Evolutionary conservation across 169 alveolate species (phyloP).

Genomic region (Amoebophrya sp.): DNA sequence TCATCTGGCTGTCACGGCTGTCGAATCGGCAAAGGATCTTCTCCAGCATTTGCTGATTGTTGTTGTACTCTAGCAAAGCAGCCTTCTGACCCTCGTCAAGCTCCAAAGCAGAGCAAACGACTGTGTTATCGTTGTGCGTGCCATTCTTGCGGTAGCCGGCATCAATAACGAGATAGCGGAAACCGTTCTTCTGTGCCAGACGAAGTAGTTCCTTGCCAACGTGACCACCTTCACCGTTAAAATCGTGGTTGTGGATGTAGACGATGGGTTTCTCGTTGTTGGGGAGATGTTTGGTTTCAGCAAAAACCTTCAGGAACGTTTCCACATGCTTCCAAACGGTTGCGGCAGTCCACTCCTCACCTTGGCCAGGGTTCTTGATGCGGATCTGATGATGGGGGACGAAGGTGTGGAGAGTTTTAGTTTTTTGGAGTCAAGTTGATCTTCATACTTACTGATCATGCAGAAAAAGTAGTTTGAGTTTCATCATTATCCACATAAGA

Average conservation of each 20-base stretch:
- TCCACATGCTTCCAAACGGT: conserved; percentile 46
- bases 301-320: neutral
- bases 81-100: conserved; percentile 18
- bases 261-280: neutral
- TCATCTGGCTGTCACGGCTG: conserved; percentile 44
- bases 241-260: conserved; percentile 27
- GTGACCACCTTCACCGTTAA: neutral
- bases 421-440: too few relatives aligned
- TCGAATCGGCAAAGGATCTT: conserved; percentile 39
- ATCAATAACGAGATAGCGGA: neutral
- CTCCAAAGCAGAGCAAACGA: neutral
- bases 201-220: neutral
- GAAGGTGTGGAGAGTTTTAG: too few relatives aligned
- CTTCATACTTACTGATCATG: too few relatives aligned
- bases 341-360: conserved; percentile 40
- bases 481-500: too few relatives aligned
- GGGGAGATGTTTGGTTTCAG: neutral
- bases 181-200: neutral
- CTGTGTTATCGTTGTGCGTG: conserved; percentile 51
- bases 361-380: conserved; percentile 51
- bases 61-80: conserved; percentile 45
- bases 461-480: too few relatives aligned
- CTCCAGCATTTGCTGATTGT: conserved; percentile 47
- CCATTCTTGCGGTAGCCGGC: conserved; percentile 9
- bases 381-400: conserved; percentile 46